These are phyloP conservation scores for Zalaria sp. DNA, from an alignment of 2,329 filamentous ascomycete species.

Conservation along the genomic window DNA sequence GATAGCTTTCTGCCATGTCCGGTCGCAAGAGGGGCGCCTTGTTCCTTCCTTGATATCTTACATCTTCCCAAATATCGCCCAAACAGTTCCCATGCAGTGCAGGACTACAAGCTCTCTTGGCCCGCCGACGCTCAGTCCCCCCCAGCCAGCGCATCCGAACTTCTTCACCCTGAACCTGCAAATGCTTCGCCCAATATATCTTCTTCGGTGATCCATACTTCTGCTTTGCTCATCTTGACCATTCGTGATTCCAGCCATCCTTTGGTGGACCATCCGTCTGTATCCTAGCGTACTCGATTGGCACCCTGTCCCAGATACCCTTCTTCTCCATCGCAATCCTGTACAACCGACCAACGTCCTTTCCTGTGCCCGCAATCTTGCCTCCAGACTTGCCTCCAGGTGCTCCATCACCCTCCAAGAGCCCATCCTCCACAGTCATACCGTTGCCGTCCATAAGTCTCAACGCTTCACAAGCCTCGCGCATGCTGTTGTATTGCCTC, in stretches of 20 bases:
- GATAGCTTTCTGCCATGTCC: too few species aligned
- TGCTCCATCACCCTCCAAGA: conserved; percentile 31
- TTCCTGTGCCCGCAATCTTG: conserved; percentile 22
- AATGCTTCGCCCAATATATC: too few species aligned
- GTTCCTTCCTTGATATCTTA: too few species aligned
- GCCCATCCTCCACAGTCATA: conserved; percentile 16
- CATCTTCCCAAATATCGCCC: too few species aligned
- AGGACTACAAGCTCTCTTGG: too few species aligned
- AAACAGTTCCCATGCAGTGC: too few species aligned
- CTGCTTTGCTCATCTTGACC: conserved; percentile 46
- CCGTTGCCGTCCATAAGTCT: conserved; percentile 34
- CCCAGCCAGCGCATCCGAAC: too few species aligned
- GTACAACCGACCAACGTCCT: conserved; percentile 61
- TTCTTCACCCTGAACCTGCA: too few species aligned
- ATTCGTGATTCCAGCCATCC: conserved; percentile 84
- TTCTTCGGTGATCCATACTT: too few species aligned
- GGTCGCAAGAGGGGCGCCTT: too few species aligned
- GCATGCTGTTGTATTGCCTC: conserved; percentile 71
- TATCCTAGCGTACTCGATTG: conserved; percentile 77
- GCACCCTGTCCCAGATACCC: conserved; percentile 66
- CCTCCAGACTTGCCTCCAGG: conserved; percentile 19
- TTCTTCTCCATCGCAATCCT: conserved; percentile 84
- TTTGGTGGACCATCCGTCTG: conserved; percentile 71
- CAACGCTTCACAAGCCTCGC: conserved; percentile 72
- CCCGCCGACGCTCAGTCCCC: too few species aligned